Conservation (phyloP, 768 basidiomycete species). For the Agrocybe praecox region DNA sequence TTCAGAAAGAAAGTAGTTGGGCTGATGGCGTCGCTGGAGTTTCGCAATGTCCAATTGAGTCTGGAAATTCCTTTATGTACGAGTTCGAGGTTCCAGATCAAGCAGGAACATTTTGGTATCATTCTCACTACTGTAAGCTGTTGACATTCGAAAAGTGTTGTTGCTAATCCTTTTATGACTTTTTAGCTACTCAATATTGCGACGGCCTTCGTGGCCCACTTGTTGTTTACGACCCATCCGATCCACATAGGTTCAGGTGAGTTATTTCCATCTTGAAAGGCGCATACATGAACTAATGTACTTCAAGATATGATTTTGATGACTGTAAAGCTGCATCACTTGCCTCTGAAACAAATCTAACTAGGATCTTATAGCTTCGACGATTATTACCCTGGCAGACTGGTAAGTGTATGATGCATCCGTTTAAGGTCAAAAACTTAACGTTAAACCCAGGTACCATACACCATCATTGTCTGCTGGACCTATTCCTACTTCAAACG, state of each 20-base stretch:
- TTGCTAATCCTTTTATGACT: neutral
- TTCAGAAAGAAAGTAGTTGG: constrained; percentile 35
- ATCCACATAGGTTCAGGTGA: constrained; percentile 23
- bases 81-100: constrained; percentile 34
- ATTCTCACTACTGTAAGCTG: constrained; percentile 32
- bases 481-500: constrained; percentile 22
- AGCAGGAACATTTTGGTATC: constrained; percentile 48
- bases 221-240: constrained; percentile 45
- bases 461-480: constrained; percentile 20
- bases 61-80: constrained; percentile 42
- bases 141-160: constrained; percentile 16
- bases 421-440: neutral
- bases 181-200: constrained; percentile 50
- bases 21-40: constrained; percentile 43
- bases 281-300: neutral
- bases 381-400: constrained; percentile 48
- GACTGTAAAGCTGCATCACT: neutral
- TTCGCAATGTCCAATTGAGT: constrained; percentile 43
- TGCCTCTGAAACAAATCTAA: neutral
- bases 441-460: constrained; percentile 20
- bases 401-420: constrained; percentile 30
- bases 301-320: neutral
- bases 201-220: constrained; percentile 55
- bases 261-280: neutral
- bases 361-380: constrained; percentile 26